Conservation (phyloP, 139 green algal species). For the Deuterostichococcus epilithicus region DNA sequence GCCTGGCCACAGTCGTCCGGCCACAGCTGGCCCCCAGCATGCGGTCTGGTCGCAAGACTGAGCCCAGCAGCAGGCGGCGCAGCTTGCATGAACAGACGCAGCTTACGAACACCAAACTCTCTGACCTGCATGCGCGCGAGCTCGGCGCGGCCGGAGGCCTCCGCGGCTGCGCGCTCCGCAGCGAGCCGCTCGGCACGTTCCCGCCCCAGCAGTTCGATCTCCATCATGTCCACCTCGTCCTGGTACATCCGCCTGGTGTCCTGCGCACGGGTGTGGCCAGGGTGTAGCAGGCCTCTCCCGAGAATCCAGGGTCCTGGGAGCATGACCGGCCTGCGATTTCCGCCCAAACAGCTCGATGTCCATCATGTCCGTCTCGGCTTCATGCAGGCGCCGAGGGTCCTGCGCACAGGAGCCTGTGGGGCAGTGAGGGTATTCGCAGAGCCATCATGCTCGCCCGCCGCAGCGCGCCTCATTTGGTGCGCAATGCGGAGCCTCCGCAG, state of each 20-base stretch:
- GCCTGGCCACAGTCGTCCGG: too few relatives aligned
- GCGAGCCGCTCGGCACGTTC: slow-evolving; percentile 23
- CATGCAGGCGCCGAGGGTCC: not conserved
- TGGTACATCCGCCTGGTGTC: slow-evolving; percentile 49
- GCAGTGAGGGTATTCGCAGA: too few relatives aligned
- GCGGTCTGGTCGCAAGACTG: too few relatives aligned
- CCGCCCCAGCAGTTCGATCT: slow-evolving; percentile 42
- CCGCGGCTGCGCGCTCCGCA: slow-evolving; percentile 26
- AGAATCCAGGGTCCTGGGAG: not conserved
- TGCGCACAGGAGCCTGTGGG: too few relatives aligned
- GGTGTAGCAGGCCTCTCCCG: not conserved
- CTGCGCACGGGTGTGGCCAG: slow-evolving; percentile 11
- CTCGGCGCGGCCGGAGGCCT: slow-evolving; percentile 27
- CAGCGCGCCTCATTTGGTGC: too few relatives aligned
- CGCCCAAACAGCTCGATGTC: slow-evolving; percentile 2
- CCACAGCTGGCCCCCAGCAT: too few relatives aligned
- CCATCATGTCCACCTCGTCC: slow-evolving; percentile 44
- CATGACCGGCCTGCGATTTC: not conserved
- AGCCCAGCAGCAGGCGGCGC: too few relatives aligned
- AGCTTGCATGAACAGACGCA: too few relatives aligned
- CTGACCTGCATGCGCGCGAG: slow-evolving; percentile 13
- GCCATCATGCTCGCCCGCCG: too few relatives aligned
- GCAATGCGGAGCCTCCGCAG: too few relatives aligned
- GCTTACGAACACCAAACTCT: too few relatives aligned
- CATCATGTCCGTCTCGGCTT: slow-evolving; percentile 38